Evolutionary conservation across 1,284 basidiomycete species (phyloP).

Genomic region (Moesziomyces aphidis): DNA sequence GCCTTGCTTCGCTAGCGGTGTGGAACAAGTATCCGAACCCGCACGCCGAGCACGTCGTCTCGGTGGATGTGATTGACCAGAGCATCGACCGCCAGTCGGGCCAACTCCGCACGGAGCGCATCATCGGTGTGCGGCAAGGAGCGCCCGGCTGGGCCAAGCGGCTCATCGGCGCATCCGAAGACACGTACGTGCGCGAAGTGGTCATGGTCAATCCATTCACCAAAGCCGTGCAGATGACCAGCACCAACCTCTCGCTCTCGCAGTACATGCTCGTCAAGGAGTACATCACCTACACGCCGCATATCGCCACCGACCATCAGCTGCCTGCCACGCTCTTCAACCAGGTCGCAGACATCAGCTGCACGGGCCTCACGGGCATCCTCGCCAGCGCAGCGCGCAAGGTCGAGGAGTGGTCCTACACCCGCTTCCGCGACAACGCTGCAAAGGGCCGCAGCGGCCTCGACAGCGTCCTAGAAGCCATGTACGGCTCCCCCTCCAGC

Average conservation of each 20-base stretch:
- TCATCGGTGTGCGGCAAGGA: slow-evolving; percentile 86
- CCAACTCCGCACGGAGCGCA: slow-evolving; percentile 85
- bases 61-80: slow-evolving; percentile 87
- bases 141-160: slow-evolving; percentile 84
- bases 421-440: slow-evolving; percentile 53
- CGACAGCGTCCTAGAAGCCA: slow-evolving; percentile 36
- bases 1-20: slow-evolving; percentile 72
- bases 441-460: slow-evolving; percentile 50
- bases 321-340: slow-evolving; percentile 71
- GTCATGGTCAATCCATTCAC: slow-evolving; percentile 73
- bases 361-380: slow-evolving; percentile 38
- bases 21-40: slow-evolving; percentile 97
- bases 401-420: slow-evolving; percentile 55
- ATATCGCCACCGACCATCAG: neutral
- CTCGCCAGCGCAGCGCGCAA: slow-evolving; percentile 44
- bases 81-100: slow-evolving; percentile 84
- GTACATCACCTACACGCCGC: slow-evolving; percentile 84
- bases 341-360: slow-evolving; percentile 49
- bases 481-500: slow-evolving; percentile 19
- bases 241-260: slow-evolving; percentile 77
- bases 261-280: slow-evolving; percentile 90
- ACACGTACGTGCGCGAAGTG: slow-evolving; percentile 92
- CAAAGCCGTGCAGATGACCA: slow-evolving; percentile 47
- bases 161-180: slow-evolving; percentile 88
- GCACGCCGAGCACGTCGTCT: slow-evolving; percentile 88